Base-by-base conservation (phyloP, 352 stramenopile genomes). In the Globisporangium perplexum region DNA sequence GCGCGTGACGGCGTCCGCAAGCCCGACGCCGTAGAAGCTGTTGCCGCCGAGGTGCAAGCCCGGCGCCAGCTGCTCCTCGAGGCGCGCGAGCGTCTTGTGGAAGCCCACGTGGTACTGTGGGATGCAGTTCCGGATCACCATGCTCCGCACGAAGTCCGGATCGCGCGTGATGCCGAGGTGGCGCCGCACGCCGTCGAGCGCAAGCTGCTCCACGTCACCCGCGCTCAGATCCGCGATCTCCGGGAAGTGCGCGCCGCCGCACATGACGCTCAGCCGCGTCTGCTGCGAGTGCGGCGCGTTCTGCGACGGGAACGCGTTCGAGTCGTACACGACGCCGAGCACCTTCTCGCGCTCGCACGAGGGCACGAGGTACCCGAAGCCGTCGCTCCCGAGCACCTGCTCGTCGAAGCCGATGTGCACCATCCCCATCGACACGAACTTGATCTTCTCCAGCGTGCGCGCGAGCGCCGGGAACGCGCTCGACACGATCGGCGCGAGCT, bases 81-180 rank as follows among this genome's bases (percentile, higher is more conserved):
- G 87, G 7, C 54, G 50, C 47, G 72, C 60, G 10, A 93, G 65
- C 26, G 77, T 88, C 51, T 72, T 60, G 44, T 68, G 57, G 50
- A 90, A 92, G 23, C 80, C 83, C 8, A 96, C 79, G 50, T 92
- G 77, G 62, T 95, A 96, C 68, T 95, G 84, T 17, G 86, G 84
- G 47, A 96, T 96, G 30, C 65, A 72, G 38, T 92, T 80, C 11
- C 44, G 63, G 48, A 92, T 36, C 15, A 77, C 59, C 50, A 88
- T 63, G 12, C 61, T 73, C 45, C 66, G 74, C 17, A 90, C 50
- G 43, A 77, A 89, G 47, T 82, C 71, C 7, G 86, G 86, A 22
- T 64, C 63, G 1, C 56, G 56, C 7, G 58, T 48, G 67, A 96
- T 88, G 8, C 69, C 73, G 10, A 96, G 62, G 62, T 96, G 86